Evolutionary conservation across 169 alveolate genomes (phyloP), one percentile per base, ranked within the genome.

Genomic region (Plasmodium chabaudi): DNA sequence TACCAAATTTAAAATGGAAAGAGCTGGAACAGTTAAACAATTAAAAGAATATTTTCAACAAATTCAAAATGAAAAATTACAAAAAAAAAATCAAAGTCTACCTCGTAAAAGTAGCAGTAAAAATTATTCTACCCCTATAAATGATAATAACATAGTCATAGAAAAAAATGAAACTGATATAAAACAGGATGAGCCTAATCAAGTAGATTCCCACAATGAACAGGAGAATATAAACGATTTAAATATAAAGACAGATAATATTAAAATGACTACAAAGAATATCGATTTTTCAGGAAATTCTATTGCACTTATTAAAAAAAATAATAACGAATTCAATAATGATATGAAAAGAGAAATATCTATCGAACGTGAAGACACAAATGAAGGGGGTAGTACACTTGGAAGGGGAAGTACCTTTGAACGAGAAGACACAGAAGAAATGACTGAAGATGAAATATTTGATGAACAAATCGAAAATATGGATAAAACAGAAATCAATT

Each of bases 21-120:
- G 91, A 57, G 72, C 57, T 42, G 91, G 91, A 4, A 84, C 91
- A 7, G 91, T 84, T 25, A 84, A 84, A 51, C 86, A 84, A 34
- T 51, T 84, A 15, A 84, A 84, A 53, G 91, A 84, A 10, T 84
- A 68, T 71, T 84, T 84, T 47, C 91, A 84, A 72, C 56, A 84
- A 57, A 84, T 68, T 2, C 75, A 84, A 27, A 39, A 84, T 7
- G 79, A 47, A 15, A 56, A 84, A 17, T 9, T 27, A 51, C 68
- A 84, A 68, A 84, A 69, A 71, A 51, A 63, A 68, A 84, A 84
- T 7, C 42, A 84, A 39, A 53, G 25, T 44, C 10, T 75, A 68
- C n/a, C 46, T 75, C 27, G 9, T 47, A 75, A 47, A 19, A 75
- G 23, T 4, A 55, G 17, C 21, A 17, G n/a, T 12, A 71, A 21